Base-by-base conservation (phyloP, 441 rosid species). In the Eruca vesicaria region DNA sequence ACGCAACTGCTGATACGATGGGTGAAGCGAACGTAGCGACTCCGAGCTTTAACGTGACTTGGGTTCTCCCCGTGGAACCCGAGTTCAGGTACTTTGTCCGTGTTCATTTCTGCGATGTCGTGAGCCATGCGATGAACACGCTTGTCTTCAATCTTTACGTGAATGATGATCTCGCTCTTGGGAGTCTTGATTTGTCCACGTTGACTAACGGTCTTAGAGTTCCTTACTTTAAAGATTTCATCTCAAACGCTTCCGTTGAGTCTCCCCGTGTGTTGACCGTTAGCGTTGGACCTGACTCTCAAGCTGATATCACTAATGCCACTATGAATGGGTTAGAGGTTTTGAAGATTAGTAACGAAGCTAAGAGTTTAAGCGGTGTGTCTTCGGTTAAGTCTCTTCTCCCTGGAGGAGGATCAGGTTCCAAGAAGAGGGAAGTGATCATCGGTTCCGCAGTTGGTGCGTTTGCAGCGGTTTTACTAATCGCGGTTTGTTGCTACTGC, bases 291-390 rank as follows among this genome's bases (percentile, higher is more conserved):
- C 99, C 99, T 2, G 98, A 93, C 78, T 10, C 77, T 8, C 31
- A 71, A 74, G 84, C 96, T 0, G 97, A 84, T 71, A 43, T 81
- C 59, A 72, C 86, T 1, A 88, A 93, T 53, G 98, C 93, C 3
- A 88, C 93, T 9, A 53, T 96, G 87, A 96, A 89, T 41, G 99
- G 97, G 7, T 68, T 96, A 88, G 99, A 96, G 88, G 81, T 96
- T 69, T 75, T 96, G 82, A 96, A 91, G 85, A 79, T 96, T 52
- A 91, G 94, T 87, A 90, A 89, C 63, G 84, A 80, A 52, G 96
- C 85, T 71, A 77, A 80, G 69, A 93, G 97, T 84, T 81, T 95
- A 69, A 84, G 86, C 41, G 98, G 99, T 59, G 60, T 82, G 71
- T 80, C 88, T 67, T 81, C 94, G 2, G 93, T 91, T 31, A 77